These are phyloP conservation scores for Candida sojae DNA, from an alignment of 1,139 yeast genomes.

Conservation along the genomic window DNA sequence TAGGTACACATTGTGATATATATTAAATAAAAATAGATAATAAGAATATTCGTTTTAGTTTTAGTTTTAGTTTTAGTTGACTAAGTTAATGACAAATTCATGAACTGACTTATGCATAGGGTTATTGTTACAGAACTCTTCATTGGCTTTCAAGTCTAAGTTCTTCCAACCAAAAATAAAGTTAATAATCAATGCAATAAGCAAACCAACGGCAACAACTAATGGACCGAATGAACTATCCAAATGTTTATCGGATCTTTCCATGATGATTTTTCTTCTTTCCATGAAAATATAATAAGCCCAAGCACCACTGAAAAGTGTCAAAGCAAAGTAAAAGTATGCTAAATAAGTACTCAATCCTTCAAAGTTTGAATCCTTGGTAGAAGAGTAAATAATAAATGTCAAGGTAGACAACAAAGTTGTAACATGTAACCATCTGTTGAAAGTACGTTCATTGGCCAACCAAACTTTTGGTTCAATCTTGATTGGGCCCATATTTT, in stretches of 20 bases:
- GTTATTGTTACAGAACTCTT: constrained; percentile 33
- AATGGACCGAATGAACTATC: constrained; percentile 91
- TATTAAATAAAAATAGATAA: neutral
- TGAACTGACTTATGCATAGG: constrained; percentile 39
- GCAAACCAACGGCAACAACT: constrained; percentile 69
- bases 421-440: constrained; percentile 94
- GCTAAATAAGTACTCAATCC: constrained; percentile 65
- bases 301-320: constrained; percentile 86
- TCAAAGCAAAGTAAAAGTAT: constrained; percentile 74
- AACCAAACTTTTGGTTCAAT: constrained; percentile 98
- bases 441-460: constrained; percentile 96
- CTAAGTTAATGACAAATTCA: constrained; percentile 25
- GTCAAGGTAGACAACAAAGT: constrained; percentile 84
- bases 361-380: constrained; percentile 60
- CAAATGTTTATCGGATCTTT: constrained; percentile 82
- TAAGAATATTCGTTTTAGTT: no score
- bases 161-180: constrained; percentile 67
- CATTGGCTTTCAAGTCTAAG: constrained; percentile 16
- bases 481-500: constrained; percentile 88
- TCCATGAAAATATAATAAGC: constrained; percentile 76
- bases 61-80: constrained; percentile 7
- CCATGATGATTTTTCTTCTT: constrained; percentile 72
- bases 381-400: constrained; percentile 80
- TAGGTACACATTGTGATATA: neutral
- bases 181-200: constrained; percentile 67